Percentiles rank a stretch among this genome's conserved stretches.
phyloP scores from a whole-genome alignment of 1,284 basidiomycete genomes.

The Ganoderma boninense region DNA sequence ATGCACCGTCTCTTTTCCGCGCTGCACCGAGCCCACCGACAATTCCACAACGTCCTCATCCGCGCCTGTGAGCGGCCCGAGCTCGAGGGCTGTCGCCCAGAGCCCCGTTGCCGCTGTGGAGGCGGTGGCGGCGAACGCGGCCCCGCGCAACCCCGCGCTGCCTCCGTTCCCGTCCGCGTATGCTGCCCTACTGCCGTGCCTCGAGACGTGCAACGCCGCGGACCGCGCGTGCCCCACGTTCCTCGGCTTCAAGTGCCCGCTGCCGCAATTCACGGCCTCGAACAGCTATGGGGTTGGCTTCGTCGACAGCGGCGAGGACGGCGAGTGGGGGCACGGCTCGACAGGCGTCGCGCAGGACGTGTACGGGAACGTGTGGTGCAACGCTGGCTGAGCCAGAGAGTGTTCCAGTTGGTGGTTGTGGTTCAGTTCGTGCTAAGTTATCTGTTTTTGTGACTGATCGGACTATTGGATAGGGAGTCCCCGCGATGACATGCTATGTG shows the following conservation, averaged over 20 bases:
- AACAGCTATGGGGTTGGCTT: slow-evolving; percentile 81
- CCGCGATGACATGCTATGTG: not conserved
- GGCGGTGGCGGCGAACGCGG: slow-evolving; percentile 46
- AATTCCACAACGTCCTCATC: slow-evolving; percentile 23
- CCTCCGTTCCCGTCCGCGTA: slow-evolving; percentile 57
- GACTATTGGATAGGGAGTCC: not conserved
- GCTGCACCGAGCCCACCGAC: slow-evolving; percentile 63
- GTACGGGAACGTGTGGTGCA: slow-evolving; percentile 88
- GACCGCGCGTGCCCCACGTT: slow-evolving; percentile 82
- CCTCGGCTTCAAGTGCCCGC: slow-evolving; percentile 78
- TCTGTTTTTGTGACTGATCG: not conserved
- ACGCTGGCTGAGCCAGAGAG: slow-evolving; percentile 42
- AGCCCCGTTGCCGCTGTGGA: slow-evolving; percentile 53
- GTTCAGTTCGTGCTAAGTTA: not conserved
- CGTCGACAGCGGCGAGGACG: slow-evolving; percentile 62
- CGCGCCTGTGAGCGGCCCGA: slow-evolving; percentile 21
- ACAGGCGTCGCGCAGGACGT: slow-evolving; percentile 68
- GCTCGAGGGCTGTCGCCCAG: slow-evolving; percentile 29
- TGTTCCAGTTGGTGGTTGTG: not conserved
- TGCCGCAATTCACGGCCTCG: slow-evolving; percentile 66
- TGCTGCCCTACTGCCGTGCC: slow-evolving; percentile 75
- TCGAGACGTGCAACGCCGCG: slow-evolving; percentile 77
- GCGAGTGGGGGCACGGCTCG: slow-evolving; percentile 52
- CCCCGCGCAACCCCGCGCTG: slow-evolving; percentile 55
- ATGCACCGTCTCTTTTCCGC: slow-evolving; percentile 75